These are phyloP conservation scores for Brachypodium distachyon DNA, from an alignment of 202 grass and related monocot species.

Conservation along the genomic window DNA sequence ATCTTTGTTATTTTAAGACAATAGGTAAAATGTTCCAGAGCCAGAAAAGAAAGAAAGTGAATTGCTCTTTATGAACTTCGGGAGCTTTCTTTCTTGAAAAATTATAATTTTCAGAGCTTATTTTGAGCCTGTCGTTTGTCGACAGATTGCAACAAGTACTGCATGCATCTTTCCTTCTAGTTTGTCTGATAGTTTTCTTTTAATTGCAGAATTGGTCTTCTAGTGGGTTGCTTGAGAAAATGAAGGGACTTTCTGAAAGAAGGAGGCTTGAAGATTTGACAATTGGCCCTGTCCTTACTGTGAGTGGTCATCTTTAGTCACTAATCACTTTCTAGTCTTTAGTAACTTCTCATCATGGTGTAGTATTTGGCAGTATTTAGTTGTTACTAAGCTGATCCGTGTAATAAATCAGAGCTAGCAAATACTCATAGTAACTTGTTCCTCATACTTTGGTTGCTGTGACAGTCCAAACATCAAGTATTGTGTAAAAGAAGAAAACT, in stretches of 20 bases:
- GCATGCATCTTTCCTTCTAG: neutral
- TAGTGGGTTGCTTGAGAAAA: constrained; percentile 71
- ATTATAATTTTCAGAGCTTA: too few species aligned
- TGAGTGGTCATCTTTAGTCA: constrained; percentile 31
- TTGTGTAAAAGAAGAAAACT: neutral
- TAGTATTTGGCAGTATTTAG: neutral
- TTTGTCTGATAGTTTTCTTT: constrained; percentile 14
- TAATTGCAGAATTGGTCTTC: constrained; percentile 82
- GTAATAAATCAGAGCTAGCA: neutral
- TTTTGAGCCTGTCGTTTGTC: neutral
- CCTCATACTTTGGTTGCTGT: neutral
- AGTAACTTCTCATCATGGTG: neutral
- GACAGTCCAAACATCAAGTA: neutral
- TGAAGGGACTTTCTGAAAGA: constrained; percentile 69
- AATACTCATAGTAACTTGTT: neutral
- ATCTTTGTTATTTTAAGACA: neutral
- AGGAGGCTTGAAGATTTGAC: constrained; percentile 95
- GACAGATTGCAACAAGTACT: neutral
- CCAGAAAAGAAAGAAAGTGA: neutral
- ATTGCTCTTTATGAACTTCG: neutral
- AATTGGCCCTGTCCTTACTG: constrained; percentile 86
- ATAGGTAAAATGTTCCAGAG: neutral
- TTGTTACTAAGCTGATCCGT: neutral
- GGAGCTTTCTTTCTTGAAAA: too few species aligned
- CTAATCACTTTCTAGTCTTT: neutral